Base-by-base conservation (phyloP, 176 grass and related monocot species). In the Eragrostis curvula region DNA sequence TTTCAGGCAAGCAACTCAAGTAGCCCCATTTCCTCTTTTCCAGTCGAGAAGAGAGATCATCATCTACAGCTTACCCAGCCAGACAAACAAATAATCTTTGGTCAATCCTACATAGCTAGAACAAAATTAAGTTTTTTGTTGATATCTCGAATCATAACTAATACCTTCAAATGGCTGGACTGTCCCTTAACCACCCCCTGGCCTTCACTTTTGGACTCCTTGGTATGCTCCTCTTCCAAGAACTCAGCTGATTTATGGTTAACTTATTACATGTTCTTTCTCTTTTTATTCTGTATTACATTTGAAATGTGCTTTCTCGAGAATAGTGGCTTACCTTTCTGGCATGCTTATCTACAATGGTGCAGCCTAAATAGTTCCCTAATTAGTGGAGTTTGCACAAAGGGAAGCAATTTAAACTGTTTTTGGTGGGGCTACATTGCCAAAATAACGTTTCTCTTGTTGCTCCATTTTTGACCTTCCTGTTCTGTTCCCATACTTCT, bases 151-250 rank as follows among this genome's bases (percentile, higher is more conserved):
- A 61, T 13, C 14, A 5, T 18, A 68, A 41, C 42, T 11, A 81
- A n/a, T 47, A 18, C 75, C 78, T 27, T 65, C 70, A 50, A 74
- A 93, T 93, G 91, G 91, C 80, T 59, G 84, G 81, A 70, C 18
- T 93, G 29, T 93, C 91, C 30, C 52, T 81, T 46, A 63, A 90
- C 9, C 84, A 93, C 30, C 91, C 91, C 16, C 74, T 75, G 91
- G 91, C 80, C 57, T 90, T 90, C 40, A 11, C 73, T 40, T 93
- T 93, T 43, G 91, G 91, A 42, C 83, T 93, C 71, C 68, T 93
- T 82, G 91, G 91, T 93, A 85, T 72, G 73, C 12, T 53, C n/a
- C 7, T 28, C 52, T 32, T 9, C 10, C 55, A 45, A 68, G 24
- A 46, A 8, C 58, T 40, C 12, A 2, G 14, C 36, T 16, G 5